Evolutionary conservation across 805 yeast species (phyloP).

Genomic region (Debaryomyces hansenii): DNA sequence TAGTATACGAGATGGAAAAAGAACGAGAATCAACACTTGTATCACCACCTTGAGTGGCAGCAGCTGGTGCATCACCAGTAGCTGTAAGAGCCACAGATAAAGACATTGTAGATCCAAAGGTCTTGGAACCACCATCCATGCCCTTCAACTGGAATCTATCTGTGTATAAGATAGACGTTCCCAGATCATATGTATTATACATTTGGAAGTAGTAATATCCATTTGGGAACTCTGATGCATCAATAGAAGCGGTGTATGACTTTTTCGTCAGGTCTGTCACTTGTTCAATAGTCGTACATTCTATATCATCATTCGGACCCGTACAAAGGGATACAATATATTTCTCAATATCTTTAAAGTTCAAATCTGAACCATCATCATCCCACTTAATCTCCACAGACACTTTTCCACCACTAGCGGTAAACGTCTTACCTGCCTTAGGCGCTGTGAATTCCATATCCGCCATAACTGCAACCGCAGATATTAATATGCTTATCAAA

Average conservation of each 20-base stretch:
- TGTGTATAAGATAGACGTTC: slow-evolving; percentile 63
- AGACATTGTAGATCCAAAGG: slow-evolving; percentile 34
- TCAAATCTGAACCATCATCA: slow-evolving; percentile 65
- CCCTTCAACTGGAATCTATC: slow-evolving; percentile 63
- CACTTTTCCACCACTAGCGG: slow-evolving; percentile 39
- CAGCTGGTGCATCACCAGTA: slow-evolving; percentile 43
- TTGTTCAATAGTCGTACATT: slow-evolving; percentile 33
- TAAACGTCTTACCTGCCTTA: slow-evolving; percentile 32
- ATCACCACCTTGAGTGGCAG: slow-evolving; percentile 19
- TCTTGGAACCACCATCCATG: slow-evolving; percentile 69
- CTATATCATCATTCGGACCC: slow-evolving; percentile 56
- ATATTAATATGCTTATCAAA: slow-evolving; percentile 3
- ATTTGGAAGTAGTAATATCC: slow-evolving; percentile 80
- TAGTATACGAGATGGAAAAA: slow-evolving; percentile 68
- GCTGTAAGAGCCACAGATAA: slow-evolving; percentile 26
- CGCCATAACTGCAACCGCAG: slow-evolving; percentile 28
- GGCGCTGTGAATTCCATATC: slow-evolving; percentile 51
- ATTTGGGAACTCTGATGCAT: slow-evolving; percentile 47
- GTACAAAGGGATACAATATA: slow-evolving; percentile 64
- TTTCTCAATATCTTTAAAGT: slow-evolving; percentile 40
- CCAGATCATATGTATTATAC: slow-evolving; percentile 41
- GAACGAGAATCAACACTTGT: slow-evolving; percentile 39
- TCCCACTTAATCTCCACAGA: slow-evolving; percentile 35
- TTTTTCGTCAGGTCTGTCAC: slow-evolving; percentile 8
- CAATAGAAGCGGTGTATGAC: slow-evolving; percentile 44